Conservation (phyloP, 257 asterid species). For the Plantago major region DNA sequence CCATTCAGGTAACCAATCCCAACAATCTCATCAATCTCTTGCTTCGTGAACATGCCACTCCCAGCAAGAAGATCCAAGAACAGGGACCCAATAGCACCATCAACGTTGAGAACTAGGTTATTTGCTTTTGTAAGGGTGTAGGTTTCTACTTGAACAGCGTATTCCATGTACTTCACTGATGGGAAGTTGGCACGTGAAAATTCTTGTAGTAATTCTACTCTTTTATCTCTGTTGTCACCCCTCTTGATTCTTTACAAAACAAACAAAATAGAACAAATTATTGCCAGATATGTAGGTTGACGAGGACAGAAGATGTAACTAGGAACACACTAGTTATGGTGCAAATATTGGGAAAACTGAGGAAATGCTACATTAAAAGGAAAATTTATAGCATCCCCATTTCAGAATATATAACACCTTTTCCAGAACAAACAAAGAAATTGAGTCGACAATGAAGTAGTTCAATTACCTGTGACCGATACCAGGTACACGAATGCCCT, state of each 20-base stretch:
- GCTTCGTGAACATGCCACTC: conserved; percentile 96
- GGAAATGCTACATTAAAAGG: too few relatives aligned
- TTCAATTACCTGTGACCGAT: conserved; percentile 88
- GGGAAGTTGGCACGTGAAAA: conserved; percentile 91
- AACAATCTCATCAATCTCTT: conserved; percentile 88
- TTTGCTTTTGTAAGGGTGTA: conserved; percentile 93
- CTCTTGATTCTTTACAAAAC: conserved; percentile 73
- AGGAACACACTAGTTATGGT: too few relatives aligned
- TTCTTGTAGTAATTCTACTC: conserved; percentile 80
- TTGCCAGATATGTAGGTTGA: conserved; percentile 17
- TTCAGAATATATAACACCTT: too few relatives aligned
- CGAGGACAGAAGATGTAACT: not conserved
- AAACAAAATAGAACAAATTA: conserved; percentile 13
- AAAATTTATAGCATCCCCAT: not conserved
- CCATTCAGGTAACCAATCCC: conserved; percentile 94
- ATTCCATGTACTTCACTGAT: conserved; percentile 97
- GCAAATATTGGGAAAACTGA: too few relatives aligned
- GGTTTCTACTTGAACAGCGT: conserved; percentile 93
- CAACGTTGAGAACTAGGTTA: conserved; percentile 93
- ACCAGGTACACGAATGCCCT: conserved; percentile 98
- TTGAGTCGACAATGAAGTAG: conserved; percentile 3
- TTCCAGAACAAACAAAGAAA: not conserved
- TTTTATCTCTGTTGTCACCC: conserved; percentile 98
- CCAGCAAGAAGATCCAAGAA: conserved; percentile 99
- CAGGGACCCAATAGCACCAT: conserved; percentile 96